Conservation (phyloP, 768 basidiomycete genomes). For the Pilatotrama ljubarskyi region DNA sequence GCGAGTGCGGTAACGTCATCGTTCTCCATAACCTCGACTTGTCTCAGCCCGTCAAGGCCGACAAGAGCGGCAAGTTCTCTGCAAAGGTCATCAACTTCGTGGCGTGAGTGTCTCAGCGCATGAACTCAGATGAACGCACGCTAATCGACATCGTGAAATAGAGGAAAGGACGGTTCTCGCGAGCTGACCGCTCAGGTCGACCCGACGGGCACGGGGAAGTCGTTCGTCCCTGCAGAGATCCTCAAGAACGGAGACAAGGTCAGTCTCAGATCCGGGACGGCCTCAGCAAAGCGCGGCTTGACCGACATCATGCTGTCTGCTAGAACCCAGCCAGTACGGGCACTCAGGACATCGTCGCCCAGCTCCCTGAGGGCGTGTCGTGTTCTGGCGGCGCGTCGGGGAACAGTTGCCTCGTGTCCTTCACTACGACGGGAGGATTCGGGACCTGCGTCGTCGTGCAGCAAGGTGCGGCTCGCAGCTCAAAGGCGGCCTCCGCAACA, state of each 20-base stretch:
- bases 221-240: slow-evolving; percentile 37
- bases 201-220: slow-evolving; percentile 34
- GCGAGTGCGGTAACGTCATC: slow-evolving; percentile 44
- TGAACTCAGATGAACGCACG: too few relatives aligned
- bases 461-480: neutral
- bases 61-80: slow-evolving; percentile 42
- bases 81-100: slow-evolving; percentile 47
- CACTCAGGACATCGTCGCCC: slow-evolving; percentile 42
- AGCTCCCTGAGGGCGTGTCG: slow-evolving; percentile 49
- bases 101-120: slow-evolving; percentile 33
- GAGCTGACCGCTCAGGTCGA: slow-evolving; percentile 44
- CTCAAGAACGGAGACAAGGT: slow-evolving; percentile 48
- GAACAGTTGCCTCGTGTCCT: slow-evolving; percentile 51
- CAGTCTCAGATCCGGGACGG: slow-evolving; percentile 21
- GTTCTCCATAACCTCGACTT: slow-evolving; percentile 40
- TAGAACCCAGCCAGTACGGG: slow-evolving; percentile 42
- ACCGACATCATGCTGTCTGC: neutral
- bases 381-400: slow-evolving; percentile 49
- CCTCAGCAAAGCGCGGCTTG: neutral
- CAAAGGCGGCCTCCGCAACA: too few relatives aligned
- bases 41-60: slow-evolving; percentile 28
- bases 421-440: slow-evolving; percentile 49
- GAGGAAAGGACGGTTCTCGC: slow-evolving; percentile 49
- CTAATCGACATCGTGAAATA: slow-evolving; percentile 10
- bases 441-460: slow-evolving; percentile 54